Conservation (phyloP, 495 filamentous ascomycete species). For the Aspergillus leporis region DNA sequence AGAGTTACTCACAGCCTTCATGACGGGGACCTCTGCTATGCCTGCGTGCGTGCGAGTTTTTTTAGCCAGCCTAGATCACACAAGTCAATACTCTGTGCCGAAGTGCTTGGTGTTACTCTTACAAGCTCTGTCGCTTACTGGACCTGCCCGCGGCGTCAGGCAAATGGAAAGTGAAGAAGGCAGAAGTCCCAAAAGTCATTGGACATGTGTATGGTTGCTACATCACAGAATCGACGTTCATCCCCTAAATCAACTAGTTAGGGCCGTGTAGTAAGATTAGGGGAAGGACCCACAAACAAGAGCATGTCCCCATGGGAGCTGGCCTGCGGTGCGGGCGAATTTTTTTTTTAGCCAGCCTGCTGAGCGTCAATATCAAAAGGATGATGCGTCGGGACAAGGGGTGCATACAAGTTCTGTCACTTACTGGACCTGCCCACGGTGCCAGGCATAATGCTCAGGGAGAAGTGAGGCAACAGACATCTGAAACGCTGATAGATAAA, state of each 20-base stretch:
- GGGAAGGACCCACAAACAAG: background rate
- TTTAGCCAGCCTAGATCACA: background rate
- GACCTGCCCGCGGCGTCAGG: background rate
- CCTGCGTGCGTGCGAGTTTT: background rate
- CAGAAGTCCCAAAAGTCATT: background rate
- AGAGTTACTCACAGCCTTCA: background rate
- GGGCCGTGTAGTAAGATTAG: background rate
- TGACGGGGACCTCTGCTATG: background rate
- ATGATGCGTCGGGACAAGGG: background rate
- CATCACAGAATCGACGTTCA: background rate
- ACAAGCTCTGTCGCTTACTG: slow-evolving; percentile 12
- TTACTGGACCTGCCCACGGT: slow-evolving; percentile 14
- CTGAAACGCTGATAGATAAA: background rate
- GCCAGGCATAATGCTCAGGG: slow-evolving; percentile 7
- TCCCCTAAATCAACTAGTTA: background rate
- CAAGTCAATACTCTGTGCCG: background rate
- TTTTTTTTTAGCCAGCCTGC: slow-evolving; percentile 15
- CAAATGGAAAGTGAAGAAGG: background rate
- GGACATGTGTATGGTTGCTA: background rate
- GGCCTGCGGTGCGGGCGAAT: slow-evolving; percentile 8
- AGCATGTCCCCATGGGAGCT: slow-evolving; percentile 4
- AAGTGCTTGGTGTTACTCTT: background rate
- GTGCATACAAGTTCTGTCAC: slow-evolving; percentile 15
- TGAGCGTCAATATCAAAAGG: background rate
- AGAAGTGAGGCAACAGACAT: background rate